phyloP scores from a whole-genome alignment of 805 yeast genomes.

The Metschnikowia cerradonensis region DNA sequence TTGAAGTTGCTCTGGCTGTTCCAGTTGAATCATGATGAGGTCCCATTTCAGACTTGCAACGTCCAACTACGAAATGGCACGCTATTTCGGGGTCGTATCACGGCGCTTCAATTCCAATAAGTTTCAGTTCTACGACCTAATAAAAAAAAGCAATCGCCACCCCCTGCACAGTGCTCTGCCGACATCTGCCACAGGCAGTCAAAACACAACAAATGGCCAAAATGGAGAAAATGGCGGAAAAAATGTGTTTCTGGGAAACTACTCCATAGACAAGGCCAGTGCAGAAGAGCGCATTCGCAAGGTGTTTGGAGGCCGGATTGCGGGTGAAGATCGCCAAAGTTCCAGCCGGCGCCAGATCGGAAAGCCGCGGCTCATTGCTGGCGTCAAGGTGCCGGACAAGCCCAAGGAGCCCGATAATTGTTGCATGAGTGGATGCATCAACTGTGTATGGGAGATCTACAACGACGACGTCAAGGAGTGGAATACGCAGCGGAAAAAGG shows the following conservation, averaged over 20 bases:
- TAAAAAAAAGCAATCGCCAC: conserved; percentile 29
- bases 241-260: conserved; percentile 1
- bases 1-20: too few species aligned
- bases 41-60: background rate
- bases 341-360: conserved; percentile 36
- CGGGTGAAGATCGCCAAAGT: conserved; percentile 46
- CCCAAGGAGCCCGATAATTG: conserved; percentile 94
- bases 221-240: background rate
- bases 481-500: conserved; percentile 57
- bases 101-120: conserved; percentile 5
- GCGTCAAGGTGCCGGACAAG: conserved; percentile 73
- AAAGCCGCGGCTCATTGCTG: conserved; percentile 41
- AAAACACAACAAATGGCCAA: background rate
- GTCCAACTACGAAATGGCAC: background rate
- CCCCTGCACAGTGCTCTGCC: conserved; percentile 21
- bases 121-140: conserved; percentile 36
- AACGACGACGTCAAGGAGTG: conserved; percentile 86
- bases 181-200: background rate
- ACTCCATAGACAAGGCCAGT: conserved; percentile 14
- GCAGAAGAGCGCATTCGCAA: conserved; percentile 46
- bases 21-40: too few species aligned
- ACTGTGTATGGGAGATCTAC: conserved; percentile 94
- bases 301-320: conserved; percentile 55
- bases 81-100: too few species aligned
- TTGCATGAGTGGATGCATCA: conserved; percentile 95